These are phyloP conservation scores for Candida qinlingensis DNA, from an alignment of 805 yeast genomes.

Conservation along the genomic window DNA sequence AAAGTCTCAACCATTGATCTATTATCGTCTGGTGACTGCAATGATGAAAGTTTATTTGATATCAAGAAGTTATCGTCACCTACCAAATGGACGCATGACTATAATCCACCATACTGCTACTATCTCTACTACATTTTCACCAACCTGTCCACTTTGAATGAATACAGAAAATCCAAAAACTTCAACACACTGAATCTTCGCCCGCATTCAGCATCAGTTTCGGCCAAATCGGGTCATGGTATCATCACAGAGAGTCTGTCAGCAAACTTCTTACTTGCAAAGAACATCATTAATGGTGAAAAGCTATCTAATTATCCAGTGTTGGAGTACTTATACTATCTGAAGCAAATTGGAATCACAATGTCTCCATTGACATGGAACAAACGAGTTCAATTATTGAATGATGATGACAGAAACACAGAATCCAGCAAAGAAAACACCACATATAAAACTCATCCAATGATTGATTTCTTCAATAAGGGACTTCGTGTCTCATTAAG, in stretches of 20 bases:
- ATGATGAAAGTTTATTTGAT: conserved; percentile 19
- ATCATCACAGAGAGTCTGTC: conserved; percentile 23
- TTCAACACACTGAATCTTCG: conserved; percentile 18
- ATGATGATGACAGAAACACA: conserved; percentile 20
- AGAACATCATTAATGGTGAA: conserved; percentile 24
- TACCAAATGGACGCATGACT: conserved; percentile 27
- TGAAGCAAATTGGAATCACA: conserved; percentile 26
- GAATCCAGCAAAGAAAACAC: conserved; percentile 2
- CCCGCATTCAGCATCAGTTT: conserved; percentile 21
- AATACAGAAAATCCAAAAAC: conserved; percentile 13
- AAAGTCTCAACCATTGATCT: conserved; percentile 31
- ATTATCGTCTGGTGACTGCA: conserved; percentile 21
- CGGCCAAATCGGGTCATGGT: conserved; percentile 23
- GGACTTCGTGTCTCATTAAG: conserved; percentile 23
- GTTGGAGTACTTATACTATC: conserved; percentile 22
- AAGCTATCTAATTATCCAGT: conserved; percentile 20
- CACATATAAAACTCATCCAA: conserved; percentile 21
- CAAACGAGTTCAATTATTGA: conserved; percentile 19
- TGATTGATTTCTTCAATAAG: conserved; percentile 20
- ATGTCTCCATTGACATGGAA: conserved; percentile 28
- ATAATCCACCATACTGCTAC: conserved; percentile 36
- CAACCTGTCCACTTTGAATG: conserved; percentile 20
- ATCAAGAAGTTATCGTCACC: conserved; percentile 21
- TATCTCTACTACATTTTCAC: conserved; percentile 32
- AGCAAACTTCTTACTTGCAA: conserved; percentile 19